These are phyloP conservation scores for Solanum paucissectum DNA, from an alignment of 257 asterid genomes.

Conservation along the genomic window DNA sequence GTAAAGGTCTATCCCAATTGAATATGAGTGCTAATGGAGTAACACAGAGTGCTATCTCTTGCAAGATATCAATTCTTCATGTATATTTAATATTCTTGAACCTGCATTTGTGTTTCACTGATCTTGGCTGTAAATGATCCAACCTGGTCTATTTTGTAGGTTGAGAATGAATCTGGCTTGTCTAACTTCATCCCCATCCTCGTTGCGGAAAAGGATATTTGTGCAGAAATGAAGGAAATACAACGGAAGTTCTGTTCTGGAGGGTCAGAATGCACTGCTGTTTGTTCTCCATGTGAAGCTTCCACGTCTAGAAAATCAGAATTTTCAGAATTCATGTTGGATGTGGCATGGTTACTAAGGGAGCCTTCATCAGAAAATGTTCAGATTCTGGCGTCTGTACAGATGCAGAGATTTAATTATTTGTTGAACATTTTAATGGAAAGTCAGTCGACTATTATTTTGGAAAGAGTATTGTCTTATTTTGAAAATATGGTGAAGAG, in stretches of 20 bases:
- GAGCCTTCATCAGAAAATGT: conserved; percentile 28
- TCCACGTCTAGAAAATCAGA: conserved; percentile 29
- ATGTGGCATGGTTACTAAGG: conserved; percentile 73
- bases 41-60: not conserved
- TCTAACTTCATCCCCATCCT: conserved; percentile 92
- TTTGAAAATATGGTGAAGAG: conserved; percentile 26
- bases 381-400: conserved; percentile 29
- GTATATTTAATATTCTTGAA: not conserved
- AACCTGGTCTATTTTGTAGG: conserved; percentile 33
- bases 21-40: not conserved
- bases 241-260: conserved; percentile 30
- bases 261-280: conserved; percentile 14
- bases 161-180: conserved; percentile 87
- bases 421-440: conserved; percentile 42
- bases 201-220: conserved; percentile 60
- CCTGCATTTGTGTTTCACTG: not conserved
- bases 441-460: conserved; percentile 40
- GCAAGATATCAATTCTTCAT: not conserved
- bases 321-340: conserved; percentile 50
- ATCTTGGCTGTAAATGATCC: not conserved
- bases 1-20: not conserved
- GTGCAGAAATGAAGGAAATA: conserved; percentile 63
- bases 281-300: conserved; percentile 29
- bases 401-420: conserved; percentile 40
- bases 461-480: conserved; percentile 35